These are phyloP conservation scores for Colletotrichum sp. DNA, from an alignment of 2,329 filamentous ascomycete genomes.

Conservation along the genomic window DNA sequence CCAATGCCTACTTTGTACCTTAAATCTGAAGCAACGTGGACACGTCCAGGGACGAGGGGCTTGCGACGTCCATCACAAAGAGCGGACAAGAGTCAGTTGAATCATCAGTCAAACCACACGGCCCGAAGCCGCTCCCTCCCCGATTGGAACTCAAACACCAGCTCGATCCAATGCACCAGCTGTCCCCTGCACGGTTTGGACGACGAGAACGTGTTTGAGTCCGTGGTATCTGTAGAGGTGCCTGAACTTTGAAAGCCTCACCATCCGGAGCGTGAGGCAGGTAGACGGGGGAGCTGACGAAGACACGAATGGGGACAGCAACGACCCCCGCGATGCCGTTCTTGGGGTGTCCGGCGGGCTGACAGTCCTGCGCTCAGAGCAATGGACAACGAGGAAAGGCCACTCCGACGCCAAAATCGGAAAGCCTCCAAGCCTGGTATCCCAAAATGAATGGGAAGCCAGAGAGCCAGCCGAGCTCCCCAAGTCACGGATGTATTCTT, in stretches of 20 bases:
- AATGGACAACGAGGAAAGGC: neutral
- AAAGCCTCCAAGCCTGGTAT: neutral
- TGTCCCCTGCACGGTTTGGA: neutral
- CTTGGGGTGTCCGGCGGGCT: neutral
- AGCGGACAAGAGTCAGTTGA: conserved; percentile 12
- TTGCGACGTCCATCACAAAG: neutral
- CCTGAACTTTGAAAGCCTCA: neutral
- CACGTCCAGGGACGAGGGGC: neutral
- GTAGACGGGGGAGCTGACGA: neutral
- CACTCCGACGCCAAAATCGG: neutral
- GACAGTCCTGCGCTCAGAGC: neutral
- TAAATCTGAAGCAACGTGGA: conserved; percentile 11
- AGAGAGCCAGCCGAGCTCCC: neutral
- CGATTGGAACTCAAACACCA: conserved; percentile 20
- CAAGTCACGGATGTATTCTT: neutral
- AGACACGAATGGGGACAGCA: neutral
- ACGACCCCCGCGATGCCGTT: neutral
- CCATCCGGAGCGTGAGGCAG: neutral
- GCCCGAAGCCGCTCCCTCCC: conserved; percentile 16
- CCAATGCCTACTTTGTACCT: conserved; percentile 1
- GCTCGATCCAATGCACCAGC: conserved; percentile 13
- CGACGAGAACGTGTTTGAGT: conserved; percentile 5
- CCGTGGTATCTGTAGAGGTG: neutral
- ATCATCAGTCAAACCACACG: conserved; percentile 18
- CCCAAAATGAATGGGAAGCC: neutral